Base-by-base conservation (phyloP, 352 stramenopile genomes). In the Phytopythium aichiense region DNA sequence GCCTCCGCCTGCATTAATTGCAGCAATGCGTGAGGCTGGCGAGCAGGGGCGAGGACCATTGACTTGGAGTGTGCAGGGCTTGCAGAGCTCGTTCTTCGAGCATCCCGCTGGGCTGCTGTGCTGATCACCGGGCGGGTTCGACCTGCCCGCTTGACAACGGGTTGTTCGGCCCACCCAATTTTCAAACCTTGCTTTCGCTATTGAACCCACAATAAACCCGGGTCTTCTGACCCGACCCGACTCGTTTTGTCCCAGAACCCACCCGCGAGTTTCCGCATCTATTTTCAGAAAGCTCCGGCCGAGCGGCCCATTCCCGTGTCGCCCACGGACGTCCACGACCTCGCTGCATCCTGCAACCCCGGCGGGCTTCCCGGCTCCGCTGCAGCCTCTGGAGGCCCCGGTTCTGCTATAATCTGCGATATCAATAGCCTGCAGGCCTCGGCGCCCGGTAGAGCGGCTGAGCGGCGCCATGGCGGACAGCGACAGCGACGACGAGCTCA, bases 401-500 rank as follows among this genome's bases (percentile, higher is more conserved):
- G 6, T 7, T 5, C 35, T 15, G 35, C 35, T 16, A 1, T 8
- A 16, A 5, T 8, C 35, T 11, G 35, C 35, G 35, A 11, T 40
- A 11, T 15, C 8, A 4, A 15, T 15, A 40, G 35, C 35, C 8
- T 15, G 35, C 6, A 40, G 7, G 35, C 35, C 35, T 40, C 35
- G 35, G 6, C 35, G 9, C 9, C 7, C 35, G 35, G 9, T 5
- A 38, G 7, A 2, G 7, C 33, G 33, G 11, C 35, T 15, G 35
- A 16, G 35, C 35, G 35, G 35, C 35, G 35, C 35, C 35, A 40
- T 89, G 79, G 63, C 59, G 33, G 83, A 95, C 69, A 95, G 79
- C 72, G 84, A 95, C 76, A 95, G 86, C 77, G 86, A 93, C 60
- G 86, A 95, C 60, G 86, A 95, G 70, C 81, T 95, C 65, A 91